Percentiles rank a stretch among this genome's conserved stretches.
phyloP scores from a whole-genome alignment of 345 rosid genomes.

The Anastatica hierochuntica region DNA sequence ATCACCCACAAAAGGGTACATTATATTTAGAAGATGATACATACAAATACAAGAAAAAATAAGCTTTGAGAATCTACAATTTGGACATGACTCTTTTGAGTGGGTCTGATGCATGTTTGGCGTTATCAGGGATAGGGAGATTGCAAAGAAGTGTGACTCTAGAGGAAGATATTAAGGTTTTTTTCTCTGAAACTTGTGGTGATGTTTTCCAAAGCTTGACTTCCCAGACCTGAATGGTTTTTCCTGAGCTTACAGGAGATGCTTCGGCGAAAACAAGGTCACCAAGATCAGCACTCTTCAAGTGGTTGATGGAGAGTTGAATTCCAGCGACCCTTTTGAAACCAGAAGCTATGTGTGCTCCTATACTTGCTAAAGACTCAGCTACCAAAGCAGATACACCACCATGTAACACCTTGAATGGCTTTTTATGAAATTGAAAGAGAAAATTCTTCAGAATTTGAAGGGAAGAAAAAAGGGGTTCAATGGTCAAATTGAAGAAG shows the following conservation, averaged over 20 bases:
- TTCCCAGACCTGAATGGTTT: conserved; percentile 91
- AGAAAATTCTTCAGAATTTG: not conserved
- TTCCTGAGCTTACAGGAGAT: conserved; percentile 51
- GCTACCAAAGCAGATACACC: conserved; percentile 90
- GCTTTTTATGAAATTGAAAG: conserved; percentile 28
- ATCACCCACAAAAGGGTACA: too few relatives aligned
- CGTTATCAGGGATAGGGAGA: conserved; percentile 61
- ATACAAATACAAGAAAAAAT: too few relatives aligned
- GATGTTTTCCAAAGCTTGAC: conserved; percentile 53
- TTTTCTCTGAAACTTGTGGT: conserved; percentile 24
- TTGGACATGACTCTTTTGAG: conserved; percentile 43
- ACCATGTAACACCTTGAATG: conserved; percentile 91
- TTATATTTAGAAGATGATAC: too few relatives aligned
- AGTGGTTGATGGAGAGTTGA: conserved; percentile 72
- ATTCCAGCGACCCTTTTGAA: conserved; percentile 72
- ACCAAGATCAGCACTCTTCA: conserved; percentile 69
- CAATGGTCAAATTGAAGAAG: not conserved
- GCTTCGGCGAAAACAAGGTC: conserved; percentile 67
- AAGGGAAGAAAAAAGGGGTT: not conserved
- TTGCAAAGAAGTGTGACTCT: conserved; percentile 63
- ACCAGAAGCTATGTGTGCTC: conserved; percentile 84
- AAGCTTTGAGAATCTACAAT: conserved; percentile 37
- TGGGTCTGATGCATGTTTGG: conserved; percentile 35
- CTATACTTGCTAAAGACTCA: conserved; percentile 78
- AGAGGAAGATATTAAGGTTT: conserved; percentile 44